Percentiles rank a stretch among this genome's conserved stretches.
phyloP scores from a whole-genome alignment of 2,329 filamentous ascomycete species.

The Zelopaecilomyces penicillatus region DNA sequence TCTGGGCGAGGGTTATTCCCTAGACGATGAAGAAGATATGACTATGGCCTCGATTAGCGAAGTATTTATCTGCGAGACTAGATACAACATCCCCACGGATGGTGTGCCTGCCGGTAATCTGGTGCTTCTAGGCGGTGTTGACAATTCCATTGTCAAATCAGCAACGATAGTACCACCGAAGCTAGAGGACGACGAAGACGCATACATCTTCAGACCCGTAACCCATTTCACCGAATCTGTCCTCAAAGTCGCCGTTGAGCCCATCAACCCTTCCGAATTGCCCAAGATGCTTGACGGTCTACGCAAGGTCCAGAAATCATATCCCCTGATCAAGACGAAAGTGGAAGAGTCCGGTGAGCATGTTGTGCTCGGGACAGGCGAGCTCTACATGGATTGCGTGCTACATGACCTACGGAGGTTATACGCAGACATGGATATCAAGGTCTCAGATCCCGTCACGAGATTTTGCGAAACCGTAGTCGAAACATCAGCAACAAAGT shows the following conservation, averaged over 20 bases:
- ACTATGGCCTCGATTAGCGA: conserved; percentile 72
- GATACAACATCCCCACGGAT: conserved; percentile 86
- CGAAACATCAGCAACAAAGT: conserved; percentile 94
- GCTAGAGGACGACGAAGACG: conserved; percentile 80
- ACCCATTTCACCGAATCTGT: conserved; percentile 95
- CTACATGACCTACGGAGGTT: conserved; percentile 84
- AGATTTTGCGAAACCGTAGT: conserved; percentile 97
- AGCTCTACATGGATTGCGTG: conserved; percentile 99
- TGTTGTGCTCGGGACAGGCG: conserved; percentile 86
- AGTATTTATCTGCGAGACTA: conserved; percentile 83
- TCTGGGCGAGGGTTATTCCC: conserved; percentile 87
- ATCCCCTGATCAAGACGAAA: conserved; percentile 90
- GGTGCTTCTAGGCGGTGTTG: conserved; percentile 83
- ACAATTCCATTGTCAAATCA: conserved; percentile 97
- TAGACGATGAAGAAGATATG: conserved; percentile 98
- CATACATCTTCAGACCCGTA: conserved; percentile 89
- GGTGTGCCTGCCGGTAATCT: conserved; percentile 91
- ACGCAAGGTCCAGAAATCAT: conserved; percentile 95
- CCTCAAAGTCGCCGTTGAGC: conserved; percentile 95
- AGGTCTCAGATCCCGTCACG: conserved; percentile 95
- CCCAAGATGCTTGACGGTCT: conserved; percentile 98
- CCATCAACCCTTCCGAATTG: conserved; percentile 93
- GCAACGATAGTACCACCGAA: conserved; percentile 79
- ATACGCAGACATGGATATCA: conserved; percentile 99
- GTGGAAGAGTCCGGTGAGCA: conserved; percentile 98